Conservation (phyloP, 805 yeast species). For the Ogataea nitratoaversa region DNA sequence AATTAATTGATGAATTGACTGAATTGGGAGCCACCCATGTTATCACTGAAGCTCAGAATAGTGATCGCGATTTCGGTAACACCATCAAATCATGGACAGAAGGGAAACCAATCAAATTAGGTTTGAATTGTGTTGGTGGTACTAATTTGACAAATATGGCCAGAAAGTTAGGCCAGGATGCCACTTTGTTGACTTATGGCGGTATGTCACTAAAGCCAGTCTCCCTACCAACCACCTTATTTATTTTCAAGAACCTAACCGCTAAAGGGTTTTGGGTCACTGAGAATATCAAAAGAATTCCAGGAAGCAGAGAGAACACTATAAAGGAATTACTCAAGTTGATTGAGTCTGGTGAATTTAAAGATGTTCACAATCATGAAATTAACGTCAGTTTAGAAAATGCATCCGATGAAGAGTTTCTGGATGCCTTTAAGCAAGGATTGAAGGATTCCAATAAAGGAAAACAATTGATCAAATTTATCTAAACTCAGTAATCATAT, state of each 20-base stretch:
- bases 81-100: slow-evolving; percentile 52
- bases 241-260: slow-evolving; percentile 83
- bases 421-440: slow-evolving; percentile 40
- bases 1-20: slow-evolving; percentile 46
- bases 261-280: slow-evolving; percentile 95
- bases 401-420: slow-evolving; percentile 38
- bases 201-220: slow-evolving; percentile 98
- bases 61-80: slow-evolving; percentile 60
- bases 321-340: slow-evolving; percentile 51
- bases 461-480: slow-evolving; percentile 39
- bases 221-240: slow-evolving; percentile 79
- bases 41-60: slow-evolving; percentile 82
- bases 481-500: slow-evolving; percentile 11
- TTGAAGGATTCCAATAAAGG: slow-evolving; percentile 38
- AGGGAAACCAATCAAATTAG: slow-evolving; percentile 61
- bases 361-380: slow-evolving; percentile 43
- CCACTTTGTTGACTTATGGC: slow-evolving; percentile 86
- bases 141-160: slow-evolving; percentile 76
- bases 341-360: slow-evolving; percentile 54
- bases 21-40: slow-evolving; percentile 82
- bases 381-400: slow-evolving; percentile 28
- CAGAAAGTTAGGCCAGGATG: slow-evolving; percentile 71
- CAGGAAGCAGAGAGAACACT: slow-evolving; percentile 54
- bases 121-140: slow-evolving; percentile 93
- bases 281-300: slow-evolving; percentile 53